A percentile compares a stretch with the other conserved stretches of the same genome.
phyloP scores from a whole-genome alignment of 2,329 filamentous ascomycete species.

The Coniochaeta hoffmannii region DNA sequence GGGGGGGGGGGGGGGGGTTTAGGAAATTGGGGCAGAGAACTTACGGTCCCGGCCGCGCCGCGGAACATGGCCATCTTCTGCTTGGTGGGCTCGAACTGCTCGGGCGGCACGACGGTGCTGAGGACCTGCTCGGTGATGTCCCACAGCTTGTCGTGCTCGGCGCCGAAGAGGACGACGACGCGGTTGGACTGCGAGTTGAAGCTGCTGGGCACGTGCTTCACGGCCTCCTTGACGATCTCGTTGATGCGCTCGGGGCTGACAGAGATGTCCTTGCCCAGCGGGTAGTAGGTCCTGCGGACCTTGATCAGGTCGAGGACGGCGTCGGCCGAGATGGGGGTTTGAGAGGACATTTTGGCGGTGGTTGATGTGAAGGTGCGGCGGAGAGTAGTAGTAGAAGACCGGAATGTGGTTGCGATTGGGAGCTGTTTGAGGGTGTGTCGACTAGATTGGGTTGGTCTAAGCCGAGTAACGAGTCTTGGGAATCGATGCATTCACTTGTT shows the following conservation, averaged over 20 bases:
- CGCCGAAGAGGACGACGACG: conserved; percentile 68
- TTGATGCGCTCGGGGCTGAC: conserved; percentile 51
- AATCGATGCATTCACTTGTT: not conserved
- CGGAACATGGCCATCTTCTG: conserved; percentile 49
- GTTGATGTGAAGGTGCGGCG: conserved; percentile 16
- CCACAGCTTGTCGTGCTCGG: conserved; percentile 86
- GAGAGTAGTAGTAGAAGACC: not conserved
- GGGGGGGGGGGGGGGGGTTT: no score
- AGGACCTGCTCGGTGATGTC: conserved; percentile 59
- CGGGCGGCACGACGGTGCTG: conserved; percentile 59
- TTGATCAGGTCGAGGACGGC: conserved; percentile 57
- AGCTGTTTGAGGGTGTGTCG: not conserved
- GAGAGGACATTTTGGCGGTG: conserved; percentile 32
- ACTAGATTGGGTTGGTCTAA: not conserved
- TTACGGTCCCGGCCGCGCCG: conserved; percentile 67
- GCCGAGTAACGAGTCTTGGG: not conserved
- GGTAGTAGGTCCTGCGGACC: conserved; percentile 63
- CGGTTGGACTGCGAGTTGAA: conserved; percentile 89
- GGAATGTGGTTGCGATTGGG: conserved; percentile 1
- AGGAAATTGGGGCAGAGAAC: conserved; percentile 22
- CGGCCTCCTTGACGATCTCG: conserved; percentile 56
- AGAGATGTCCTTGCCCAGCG: conserved; percentile 55
- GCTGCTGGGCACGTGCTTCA: conserved; percentile 65
- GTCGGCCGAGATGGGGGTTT: conserved; percentile 27
- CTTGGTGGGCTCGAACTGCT: conserved; percentile 48